phyloP scores from a whole-genome alignment of 2,329 filamentous ascomycete species.

The Aspergillus floridensis region DNA sequence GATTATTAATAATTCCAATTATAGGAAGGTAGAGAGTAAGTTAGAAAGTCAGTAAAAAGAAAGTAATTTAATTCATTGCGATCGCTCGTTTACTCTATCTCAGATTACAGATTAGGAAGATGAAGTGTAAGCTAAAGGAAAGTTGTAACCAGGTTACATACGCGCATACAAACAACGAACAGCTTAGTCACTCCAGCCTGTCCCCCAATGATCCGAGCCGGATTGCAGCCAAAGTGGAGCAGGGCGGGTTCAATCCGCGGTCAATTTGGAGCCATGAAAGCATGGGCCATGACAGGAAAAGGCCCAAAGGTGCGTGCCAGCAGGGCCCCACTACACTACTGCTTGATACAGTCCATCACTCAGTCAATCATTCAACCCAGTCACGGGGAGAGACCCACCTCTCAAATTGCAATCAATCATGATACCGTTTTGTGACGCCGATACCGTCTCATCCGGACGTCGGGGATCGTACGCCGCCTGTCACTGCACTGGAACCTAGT shows the following conservation, averaged over 20 bases:
- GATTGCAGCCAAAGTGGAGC: slow-evolving; percentile 1
- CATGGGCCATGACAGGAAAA: slow-evolving; percentile 24
- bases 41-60: too few species aligned
- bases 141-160: not conserved
- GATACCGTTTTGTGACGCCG: not conserved
- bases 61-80: not conserved
- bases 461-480: not conserved
- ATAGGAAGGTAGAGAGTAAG: not conserved
- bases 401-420: too few species aligned
- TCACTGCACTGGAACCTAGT: not conserved
- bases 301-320: slow-evolving; percentile 7
- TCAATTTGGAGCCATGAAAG: slow-evolving; percentile 8
- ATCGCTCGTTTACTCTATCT: not conserved
- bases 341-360: too few species aligned
- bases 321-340: too few species aligned
- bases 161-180: not conserved
- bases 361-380: too few species aligned
- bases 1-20: not conserved
- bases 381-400: too few species aligned
- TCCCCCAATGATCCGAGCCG: slow-evolving; percentile 8
- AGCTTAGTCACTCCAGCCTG: not conserved
- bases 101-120: not conserved
- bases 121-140: not conserved
- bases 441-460: not conserved
- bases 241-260: slow-evolving; percentile 3